A percentile compares a stretch with the other conserved stretches of the same genome.
Conservation (phyloP, 192 early-diverging fungal genomes). For the Entomortierella lignicola region DNA sequence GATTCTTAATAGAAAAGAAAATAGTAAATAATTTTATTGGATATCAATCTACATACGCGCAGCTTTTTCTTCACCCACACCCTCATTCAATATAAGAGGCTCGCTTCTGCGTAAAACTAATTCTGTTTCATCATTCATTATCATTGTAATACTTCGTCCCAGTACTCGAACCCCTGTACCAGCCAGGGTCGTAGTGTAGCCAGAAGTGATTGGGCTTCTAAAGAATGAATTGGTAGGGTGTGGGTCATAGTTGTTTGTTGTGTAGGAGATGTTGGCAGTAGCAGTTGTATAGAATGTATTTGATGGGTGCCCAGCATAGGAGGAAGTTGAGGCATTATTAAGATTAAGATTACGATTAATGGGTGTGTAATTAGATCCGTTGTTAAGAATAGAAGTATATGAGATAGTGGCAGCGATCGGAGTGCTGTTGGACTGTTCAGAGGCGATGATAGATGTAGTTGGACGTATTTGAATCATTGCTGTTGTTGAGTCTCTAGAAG, state of each 20-base stretch:
- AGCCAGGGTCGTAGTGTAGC: constrained; percentile 35
- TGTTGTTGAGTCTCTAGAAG: not conserved
- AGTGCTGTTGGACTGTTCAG: not conserved
- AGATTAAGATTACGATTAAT: not conserved
- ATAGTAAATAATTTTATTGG: too few relatives aligned
- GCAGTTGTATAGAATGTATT: not conserved
- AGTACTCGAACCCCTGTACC: constrained; percentile 31
- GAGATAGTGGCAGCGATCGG: not conserved
- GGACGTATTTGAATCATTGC: not conserved
- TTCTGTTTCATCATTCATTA: constrained; percentile 24
- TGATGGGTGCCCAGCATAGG: not conserved
- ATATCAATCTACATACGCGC: constrained; percentile 37
- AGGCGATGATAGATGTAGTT: not conserved
- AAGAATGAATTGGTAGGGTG: constrained; percentile 29
- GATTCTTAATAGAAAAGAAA: too few relatives aligned
- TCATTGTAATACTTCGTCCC: constrained; percentile 31
- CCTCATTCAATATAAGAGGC: constrained; percentile 38
- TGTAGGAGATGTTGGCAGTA: not conserved
- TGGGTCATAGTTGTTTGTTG: not conserved
- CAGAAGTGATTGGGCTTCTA: constrained; percentile 35
- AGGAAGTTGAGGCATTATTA: not conserved
- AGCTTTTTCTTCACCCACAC: constrained; percentile 48
- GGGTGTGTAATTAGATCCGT: too few relatives aligned
- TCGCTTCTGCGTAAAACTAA: constrained; percentile 31
- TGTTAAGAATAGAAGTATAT: too few relatives aligned